Evolutionary conservation across 495 filamentous ascomycete genomes (phyloP), one percentile per base, ranked within the genome.

Genomic region (Annulohypoxylon bovei): DNA sequence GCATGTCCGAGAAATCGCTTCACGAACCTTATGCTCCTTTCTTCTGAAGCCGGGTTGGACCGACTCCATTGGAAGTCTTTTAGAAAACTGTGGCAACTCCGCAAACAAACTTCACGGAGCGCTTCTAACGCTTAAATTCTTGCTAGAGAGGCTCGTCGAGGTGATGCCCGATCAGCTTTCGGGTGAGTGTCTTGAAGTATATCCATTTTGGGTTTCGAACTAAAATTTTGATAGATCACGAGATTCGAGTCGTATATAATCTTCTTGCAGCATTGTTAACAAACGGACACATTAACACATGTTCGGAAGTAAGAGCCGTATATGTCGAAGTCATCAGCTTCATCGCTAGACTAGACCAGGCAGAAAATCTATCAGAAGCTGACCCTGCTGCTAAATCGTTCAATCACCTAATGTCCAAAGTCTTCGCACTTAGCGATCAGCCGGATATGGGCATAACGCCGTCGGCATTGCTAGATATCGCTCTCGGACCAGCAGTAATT

Each of bases 1-100:
- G 95, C 89, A 92, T 71, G 89, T 98, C 20, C 86, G 95, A 59
- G 94, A 97, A 74, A 94, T 97, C 67, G 92, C 95, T 12, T 94
- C 95, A 4, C 87, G 91, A 40, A 92, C 94, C 7, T 84, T 92
- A 64, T 88, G 88, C 56, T 87, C 87, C n/a, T 82, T 94, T 42
- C 73, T 92, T 37, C 76, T 87, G 3, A 76, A 82, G 14, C 63
- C 78, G 5, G 77, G 86, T n/a, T 88, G 89, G 73, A 70, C 85
- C 3, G 60, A 75, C 2, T 83, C 84, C 20, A 76, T 91, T 14
- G 72, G 70, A 6, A 39, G 66, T 2, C 79, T 94, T 8, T 58
- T 94, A 6, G 65, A 73, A 37, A 72, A 70, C 0, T 49, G 63
- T 23, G 65, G 61, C 6, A 72, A 78, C 3, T 76, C 73, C 0